Conservation (phyloP, 768 basidiomycete genomes). For the Lentinula edodes region DNA sequence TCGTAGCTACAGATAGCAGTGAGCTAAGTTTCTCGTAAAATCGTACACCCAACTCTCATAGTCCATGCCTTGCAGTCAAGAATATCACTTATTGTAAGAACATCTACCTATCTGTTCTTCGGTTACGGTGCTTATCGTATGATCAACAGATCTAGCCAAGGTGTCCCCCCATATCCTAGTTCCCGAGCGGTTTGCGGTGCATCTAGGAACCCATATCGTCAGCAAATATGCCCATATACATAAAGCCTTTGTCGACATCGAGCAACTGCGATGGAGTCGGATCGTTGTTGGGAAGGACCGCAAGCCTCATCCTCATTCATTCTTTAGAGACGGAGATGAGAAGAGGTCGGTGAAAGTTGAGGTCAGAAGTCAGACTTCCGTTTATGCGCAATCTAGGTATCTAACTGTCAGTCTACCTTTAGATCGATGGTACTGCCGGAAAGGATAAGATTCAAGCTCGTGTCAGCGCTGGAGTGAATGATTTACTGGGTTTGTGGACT, state of each 20-base stretch:
- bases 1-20: conserved; percentile 94
- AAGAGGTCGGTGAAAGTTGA: conserved; percentile 63
- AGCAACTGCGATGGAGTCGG: conserved; percentile 82
- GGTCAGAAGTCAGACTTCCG: conserved; percentile 24
- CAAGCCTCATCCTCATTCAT: conserved; percentile 68
- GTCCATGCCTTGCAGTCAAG: conserved; percentile 39
- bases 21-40: conserved; percentile 20
- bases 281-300: conserved; percentile 47
- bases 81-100: conserved; percentile 58
- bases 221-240: conserved; percentile 73
- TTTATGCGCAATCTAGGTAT: neutral
- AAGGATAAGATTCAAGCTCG: conserved; percentile 57
- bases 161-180: conserved; percentile 80
- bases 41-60: neutral
- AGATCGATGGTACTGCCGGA: conserved; percentile 64
- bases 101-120: neutral
- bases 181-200: conserved; percentile 83
- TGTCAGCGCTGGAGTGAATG: conserved; percentile 67
- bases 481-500: conserved; percentile 62
- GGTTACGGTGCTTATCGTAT: neutral
- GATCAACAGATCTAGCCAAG: conserved; percentile 69
- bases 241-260: conserved; percentile 65
- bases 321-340: conserved; percentile 87
- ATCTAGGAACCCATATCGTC: conserved; percentile 80
- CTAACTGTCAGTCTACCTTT: neutral